Percentiles rank a stretch among this genome's conserved stretches.
These are phyloP conservation scores for Ricinus communis DNA, from an alignment of 345 rosid species.

Conservation along the genomic window DNA sequence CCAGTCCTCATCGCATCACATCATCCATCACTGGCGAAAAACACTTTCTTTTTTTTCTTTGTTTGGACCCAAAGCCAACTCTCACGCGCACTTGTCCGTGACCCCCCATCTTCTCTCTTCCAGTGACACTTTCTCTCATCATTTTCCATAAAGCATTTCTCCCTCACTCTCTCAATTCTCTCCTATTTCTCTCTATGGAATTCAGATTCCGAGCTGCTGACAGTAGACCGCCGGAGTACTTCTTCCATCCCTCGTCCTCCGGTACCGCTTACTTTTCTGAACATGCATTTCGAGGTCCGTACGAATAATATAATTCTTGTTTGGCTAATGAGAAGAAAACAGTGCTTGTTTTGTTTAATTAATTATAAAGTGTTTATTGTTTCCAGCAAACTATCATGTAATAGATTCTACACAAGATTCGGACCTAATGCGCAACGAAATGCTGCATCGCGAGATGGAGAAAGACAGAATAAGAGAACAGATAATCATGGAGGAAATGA, in stretches of 20 bases:
- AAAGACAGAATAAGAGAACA: conserved; percentile 45
- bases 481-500: conserved; percentile 35
- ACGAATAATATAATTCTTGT: background rate
- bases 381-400: background rate
- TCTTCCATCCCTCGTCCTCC: conserved; percentile 11
- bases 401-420: conserved; percentile 6
- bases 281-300: conserved; percentile 32
- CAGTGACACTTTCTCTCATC: too few species aligned
- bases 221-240: conserved; percentile 15
- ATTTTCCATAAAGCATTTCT: background rate
- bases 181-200: conserved; percentile 30
- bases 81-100: too few species aligned
- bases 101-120: too few species aligned
- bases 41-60: too few species aligned
- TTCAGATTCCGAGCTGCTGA: conserved; percentile 48
- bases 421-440: conserved; percentile 12
- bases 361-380: background rate
- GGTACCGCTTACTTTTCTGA: conserved; percentile 19
- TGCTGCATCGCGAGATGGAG: conserved; percentile 33
- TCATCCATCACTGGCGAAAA: too few species aligned
- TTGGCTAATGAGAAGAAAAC: conserved; percentile 10
- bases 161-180: background rate
- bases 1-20: too few species aligned
- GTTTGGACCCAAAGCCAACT: too few species aligned
- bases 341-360: background rate